Evolutionary conservation across 805 yeast species (phyloP), one percentile per base, ranked within the genome.

Genomic region (Yueomyces sp.): DNA sequence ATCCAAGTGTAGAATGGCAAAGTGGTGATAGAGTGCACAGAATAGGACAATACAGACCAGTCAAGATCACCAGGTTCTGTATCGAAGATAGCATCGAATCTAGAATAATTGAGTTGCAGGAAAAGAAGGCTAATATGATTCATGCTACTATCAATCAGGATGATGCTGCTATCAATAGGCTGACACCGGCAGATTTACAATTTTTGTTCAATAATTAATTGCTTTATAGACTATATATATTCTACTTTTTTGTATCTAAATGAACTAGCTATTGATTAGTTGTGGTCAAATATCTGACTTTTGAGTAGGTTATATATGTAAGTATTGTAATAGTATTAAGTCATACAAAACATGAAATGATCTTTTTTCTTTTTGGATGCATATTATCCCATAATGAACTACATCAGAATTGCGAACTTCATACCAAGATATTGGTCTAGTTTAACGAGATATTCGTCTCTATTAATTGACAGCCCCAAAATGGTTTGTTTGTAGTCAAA

Each of bases 1-100:
- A 92, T 59, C 97, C 97, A 1, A 83, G 94, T 52, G 92, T 90
- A 5, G 98, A 92, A 61, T 92, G 96, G 87, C 99, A 92, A 62
- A 81, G 94, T 42, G 95, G 95, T 63, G 99, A 92, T 63, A 78
- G 99, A 66, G 96, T 92, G 27, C 97, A 92, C 64, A 77, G 99
- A 65, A 92, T 92, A 49, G 96, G 97, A 4, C 99, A 92, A 61
- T 84, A 75, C 53, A 67, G 99, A 51, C 98, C 99, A 0, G 95
- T 92, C 7, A 75, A 85, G 49, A 86, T 92, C 51, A 87, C 95
- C 6, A 73, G 96, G 40, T 78, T 92, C 56, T 86, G 95, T 52
- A 90, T 92, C 42, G 97, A 88, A 55, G 98, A 92, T 64, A 86
- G 96, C 56, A 92, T 92, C 39, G 99, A 92, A 66, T 82, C 94